These are phyloP conservation scores for Amphichorda felina DNA, from an alignment of 2,329 filamentous ascomycete genomes.

Conservation along the genomic window DNA sequence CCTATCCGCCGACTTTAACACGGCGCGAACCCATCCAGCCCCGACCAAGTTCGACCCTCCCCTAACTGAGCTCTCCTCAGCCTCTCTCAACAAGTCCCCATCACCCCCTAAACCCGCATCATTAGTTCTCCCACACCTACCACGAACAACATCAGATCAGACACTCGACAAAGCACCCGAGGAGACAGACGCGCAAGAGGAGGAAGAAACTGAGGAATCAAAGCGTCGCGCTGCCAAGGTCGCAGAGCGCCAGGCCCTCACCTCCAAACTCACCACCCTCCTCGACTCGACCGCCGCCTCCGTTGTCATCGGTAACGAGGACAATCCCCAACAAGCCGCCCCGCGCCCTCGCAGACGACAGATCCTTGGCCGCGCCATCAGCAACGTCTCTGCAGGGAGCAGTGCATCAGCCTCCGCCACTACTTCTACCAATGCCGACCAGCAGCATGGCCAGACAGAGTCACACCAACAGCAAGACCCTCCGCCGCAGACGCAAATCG, in stretches of 20 bases:
- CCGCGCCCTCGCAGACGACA: slow-evolving; percentile 26
- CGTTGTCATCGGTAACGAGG: slow-evolving; percentile 6
- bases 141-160: not conserved
- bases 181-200: slow-evolving; percentile 2
- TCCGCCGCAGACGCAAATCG: slow-evolving; percentile 38
- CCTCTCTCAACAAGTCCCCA: slow-evolving; percentile 28
- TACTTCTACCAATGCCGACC: not conserved
- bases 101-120: slow-evolving; percentile 15
- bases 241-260: slow-evolving; percentile 27
- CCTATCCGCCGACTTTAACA: slow-evolving; percentile 26
- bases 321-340: slow-evolving; percentile 1
- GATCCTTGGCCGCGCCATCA: slow-evolving; percentile 45
- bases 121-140: slow-evolving; percentile 24
- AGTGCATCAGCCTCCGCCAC: slow-evolving; percentile 8
- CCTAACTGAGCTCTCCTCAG: slow-evolving; percentile 27
- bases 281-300: slow-evolving; percentile 18
- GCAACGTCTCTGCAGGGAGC: slow-evolving; percentile 42
- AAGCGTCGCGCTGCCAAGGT: slow-evolving; percentile 10
- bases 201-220: slow-evolving; percentile 12
- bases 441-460: slow-evolving; percentile 4
- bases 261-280: slow-evolving; percentile 29
- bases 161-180: slow-evolving; percentile 1
- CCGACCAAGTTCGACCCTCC: slow-evolving; percentile 16
- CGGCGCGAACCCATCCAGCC: slow-evolving; percentile 24
- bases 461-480: slow-evolving; percentile 1